These are phyloP conservation scores for Trypanosoma mega DNA, from an alignment of 208 protist species.

Conservation along the genomic window DNA sequence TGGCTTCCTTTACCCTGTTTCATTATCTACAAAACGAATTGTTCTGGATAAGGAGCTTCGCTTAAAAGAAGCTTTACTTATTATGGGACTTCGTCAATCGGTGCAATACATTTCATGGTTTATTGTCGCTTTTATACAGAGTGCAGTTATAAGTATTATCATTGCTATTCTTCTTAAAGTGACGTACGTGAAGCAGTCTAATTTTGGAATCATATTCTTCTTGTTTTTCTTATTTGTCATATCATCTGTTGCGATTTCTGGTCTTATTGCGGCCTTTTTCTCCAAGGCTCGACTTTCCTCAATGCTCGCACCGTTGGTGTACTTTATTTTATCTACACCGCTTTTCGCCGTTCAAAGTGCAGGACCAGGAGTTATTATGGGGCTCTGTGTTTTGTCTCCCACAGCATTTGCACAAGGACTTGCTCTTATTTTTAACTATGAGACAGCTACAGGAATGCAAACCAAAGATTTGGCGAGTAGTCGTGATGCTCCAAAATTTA, in stretches of 20 bases:
- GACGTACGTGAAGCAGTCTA: constrained; percentile 46
- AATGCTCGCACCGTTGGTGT: constrained; percentile 70
- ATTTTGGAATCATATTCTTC: constrained; percentile 54
- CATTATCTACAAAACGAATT: constrained; percentile 74
- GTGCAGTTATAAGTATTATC: constrained; percentile 44
- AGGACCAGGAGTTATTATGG: constrained; percentile 20
- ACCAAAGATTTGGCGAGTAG: background rate
- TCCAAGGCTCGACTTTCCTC: constrained; percentile 62
- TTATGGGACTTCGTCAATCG: constrained; percentile 77
- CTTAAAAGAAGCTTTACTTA: constrained; percentile 79
- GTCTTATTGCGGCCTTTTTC: constrained; percentile 66
- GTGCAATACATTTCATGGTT: constrained; percentile 66
- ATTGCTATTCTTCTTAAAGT: constrained; percentile 53
- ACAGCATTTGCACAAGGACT: constrained; percentile 53
- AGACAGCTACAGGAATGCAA: constrained; percentile 4
- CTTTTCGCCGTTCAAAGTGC: constrained; percentile 41
- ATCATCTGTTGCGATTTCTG: constrained; percentile 49
- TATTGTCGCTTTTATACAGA: constrained; percentile 57
- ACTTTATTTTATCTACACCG: constrained; percentile 40
- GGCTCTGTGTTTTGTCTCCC: constrained; percentile 50
- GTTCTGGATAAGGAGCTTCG: constrained; percentile 87
- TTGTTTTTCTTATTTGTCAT: constrained; percentile 57
- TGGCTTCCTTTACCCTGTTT: constrained; percentile 74
- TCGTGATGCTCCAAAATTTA: constrained; percentile 13
- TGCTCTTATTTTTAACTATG: constrained; percentile 42